Evolutionary conservation across 1,284 basidiomycete genomes (phyloP), one percentile per base, ranked within the genome.

Genomic region (Marasmius fiardii): DNA sequence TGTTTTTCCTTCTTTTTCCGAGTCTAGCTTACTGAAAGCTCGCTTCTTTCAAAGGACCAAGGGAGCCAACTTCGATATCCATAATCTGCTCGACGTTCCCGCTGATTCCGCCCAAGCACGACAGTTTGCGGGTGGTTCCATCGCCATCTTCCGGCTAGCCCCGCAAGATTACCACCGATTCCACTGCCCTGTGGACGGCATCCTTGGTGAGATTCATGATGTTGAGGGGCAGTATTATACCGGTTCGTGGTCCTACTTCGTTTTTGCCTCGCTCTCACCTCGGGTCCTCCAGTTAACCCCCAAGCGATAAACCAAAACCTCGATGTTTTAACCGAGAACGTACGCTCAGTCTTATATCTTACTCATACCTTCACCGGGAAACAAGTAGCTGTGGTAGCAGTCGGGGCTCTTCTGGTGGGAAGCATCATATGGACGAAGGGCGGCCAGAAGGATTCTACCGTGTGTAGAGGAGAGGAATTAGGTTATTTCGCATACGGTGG

Each of bases 151-250:
- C 73, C 79, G 89, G 20, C 79, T 92, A 16, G 90, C 90, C 0
- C 92, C 90, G 0, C 83, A 86, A 35, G 92, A 94, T 67, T 94
- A 93, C 63, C 92, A 93, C 66, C 83, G 92, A 21, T 94, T 92
- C 78, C 92, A 94, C 64, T 82, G 82, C 26, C 92, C 91, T 1
- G 76, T 88, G 24, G 83, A 88, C 53, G 88, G 80, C 20, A 77
- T 72, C 23, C 62, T 84, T 2, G 76, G 74, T 18, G 74, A 78
- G n/a, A 68, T 78, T 2, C 75, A 71, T 2, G 72, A 81, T 54
- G 73, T 89, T 4, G 70, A 75, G 0, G 82, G 83, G 2, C 74
- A 84, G 57, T 84, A 82, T 60, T 85, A 81, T 60, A 85, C 83
- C 0, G 81, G 80, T 80, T 21, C 53, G 72, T 43, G 18, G 14